phyloP scores from a whole-genome alignment of 2,329 filamentous ascomycete species.

The Aureobasidium musti region DNA sequence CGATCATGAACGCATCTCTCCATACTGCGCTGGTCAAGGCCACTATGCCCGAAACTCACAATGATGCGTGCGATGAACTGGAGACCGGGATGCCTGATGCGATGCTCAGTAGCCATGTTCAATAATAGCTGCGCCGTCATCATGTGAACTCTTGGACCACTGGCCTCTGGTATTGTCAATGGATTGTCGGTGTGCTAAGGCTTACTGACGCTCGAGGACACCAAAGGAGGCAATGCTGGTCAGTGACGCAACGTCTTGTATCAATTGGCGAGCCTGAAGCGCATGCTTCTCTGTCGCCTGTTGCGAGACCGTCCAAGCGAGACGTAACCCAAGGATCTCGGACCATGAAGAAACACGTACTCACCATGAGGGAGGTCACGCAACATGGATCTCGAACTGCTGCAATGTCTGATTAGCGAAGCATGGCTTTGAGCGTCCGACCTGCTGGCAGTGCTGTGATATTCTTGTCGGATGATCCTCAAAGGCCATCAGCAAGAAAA shows the following conservation, averaged over 20 bases:
- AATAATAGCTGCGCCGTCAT: constrained; percentile 32
- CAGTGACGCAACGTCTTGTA: constrained; percentile 41
- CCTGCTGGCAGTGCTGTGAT: constrained; percentile 44
- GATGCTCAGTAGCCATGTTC: constrained; percentile 30
- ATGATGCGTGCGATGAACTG: constrained; percentile 38
- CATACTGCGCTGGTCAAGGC: constrained; percentile 22
- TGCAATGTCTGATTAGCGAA: constrained; percentile 41
- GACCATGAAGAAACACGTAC: constrained; percentile 29
- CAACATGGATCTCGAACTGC: constrained; percentile 41
- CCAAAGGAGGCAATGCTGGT: constrained; percentile 41
- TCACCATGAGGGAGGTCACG: constrained; percentile 12
- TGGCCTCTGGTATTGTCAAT: constrained; percentile 36
- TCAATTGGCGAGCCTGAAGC: constrained; percentile 51
- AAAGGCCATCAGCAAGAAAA: not conserved
- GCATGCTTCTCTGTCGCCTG: constrained; percentile 46
- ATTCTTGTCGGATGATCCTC: constrained; percentile 45
- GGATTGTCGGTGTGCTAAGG: constrained; percentile 34
- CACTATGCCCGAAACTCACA: constrained; percentile 31
- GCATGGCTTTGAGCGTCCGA: constrained; percentile 45
- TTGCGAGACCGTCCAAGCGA: constrained; percentile 35
- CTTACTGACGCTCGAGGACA: constrained; percentile 37
- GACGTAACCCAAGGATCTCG: constrained; percentile 32
- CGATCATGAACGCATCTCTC: constrained; percentile 40
- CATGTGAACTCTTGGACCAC: not conserved
- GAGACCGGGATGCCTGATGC: constrained; percentile 36